Base-by-base conservation (phyloP, 257 asterid species). In the Cordia subcordata region DNA sequence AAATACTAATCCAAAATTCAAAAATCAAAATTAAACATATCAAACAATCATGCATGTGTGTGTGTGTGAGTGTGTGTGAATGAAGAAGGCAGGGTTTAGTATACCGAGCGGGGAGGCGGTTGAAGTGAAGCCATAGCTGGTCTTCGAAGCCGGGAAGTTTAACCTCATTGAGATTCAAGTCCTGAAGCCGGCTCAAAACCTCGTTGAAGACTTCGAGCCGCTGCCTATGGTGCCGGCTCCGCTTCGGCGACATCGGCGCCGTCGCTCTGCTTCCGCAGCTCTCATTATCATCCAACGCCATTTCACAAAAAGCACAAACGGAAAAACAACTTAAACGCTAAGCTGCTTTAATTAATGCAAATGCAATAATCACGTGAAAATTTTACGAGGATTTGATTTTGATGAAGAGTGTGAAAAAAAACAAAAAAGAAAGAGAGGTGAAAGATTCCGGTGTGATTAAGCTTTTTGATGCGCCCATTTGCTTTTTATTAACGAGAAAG, bases 51-150 rank as follows among this genome's bases (percentile, higher is more conserved):
- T 3, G 49, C 55, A 53, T 35, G 14, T 13, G n/a, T 20, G 22
- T 38, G 13, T 6, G 45, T 32, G 33, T 42, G 19, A 17, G 52
- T 5, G 8, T 0, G 60, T 8, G 18, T 13, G 53, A 45, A 4
- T 49, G 51, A 23, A 16, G 6, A 57, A 8, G 12, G 10, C 66
- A 69, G 72, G 76, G 76, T 74, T 69, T 18, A 53, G 69, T 40
- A 8, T 49, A 77, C 83, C 83, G 62, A 35, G 75, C 69, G 49
- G 85, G 85, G 1, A 79, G 75, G 60, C 85, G 82, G 47, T 73
- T 73, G 63, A 79, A 76, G 64, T 79, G 85, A 54, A 60, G 77
- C 85, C 85, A 79, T n/a, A 79, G 75, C 69, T 76, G 77, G 62
- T 79, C 85, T 50, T 76, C 85, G 57, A 76, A 76, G 39, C 76